These are phyloP conservation scores for Houttuynia cordata DNA, from an alignment of 164 flowering plant species.

Conservation along the genomic window DNA sequence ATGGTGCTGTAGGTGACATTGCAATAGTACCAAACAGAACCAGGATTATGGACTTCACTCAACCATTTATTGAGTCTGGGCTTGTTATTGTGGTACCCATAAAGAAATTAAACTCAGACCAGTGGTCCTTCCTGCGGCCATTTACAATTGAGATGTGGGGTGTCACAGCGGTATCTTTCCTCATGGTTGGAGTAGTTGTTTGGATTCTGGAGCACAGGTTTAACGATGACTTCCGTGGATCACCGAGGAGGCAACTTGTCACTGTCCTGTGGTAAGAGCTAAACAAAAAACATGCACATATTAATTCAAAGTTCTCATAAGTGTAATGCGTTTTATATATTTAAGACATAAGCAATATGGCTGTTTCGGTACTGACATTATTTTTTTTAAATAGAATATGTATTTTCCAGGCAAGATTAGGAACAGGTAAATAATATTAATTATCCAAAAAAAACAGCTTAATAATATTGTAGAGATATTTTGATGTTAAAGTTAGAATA, in stretches of 20 bases:
- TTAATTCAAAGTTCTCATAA: neutral
- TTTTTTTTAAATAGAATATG: too few relatives aligned
- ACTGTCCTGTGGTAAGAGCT: slow-evolving; percentile 24
- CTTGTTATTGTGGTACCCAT: slow-evolving; percentile 78
- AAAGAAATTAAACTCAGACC: slow-evolving; percentile 31
- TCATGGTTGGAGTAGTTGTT: slow-evolving; percentile 32
- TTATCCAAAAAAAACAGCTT: too few relatives aligned
- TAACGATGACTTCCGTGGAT: slow-evolving; percentile 31
- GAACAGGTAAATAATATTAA: too few relatives aligned
- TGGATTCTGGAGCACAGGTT: slow-evolving; percentile 31
- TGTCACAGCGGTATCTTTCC: slow-evolving; percentile 51
- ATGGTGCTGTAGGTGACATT: slow-evolving; percentile 75
- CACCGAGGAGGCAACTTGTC: slow-evolving; percentile 22
- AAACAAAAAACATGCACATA: neutral
- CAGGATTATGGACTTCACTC: slow-evolving; percentile 69
- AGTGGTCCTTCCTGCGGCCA: slow-evolving; percentile 75
- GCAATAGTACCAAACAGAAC: slow-evolving; percentile 61
- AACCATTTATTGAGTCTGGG: slow-evolving; percentile 72
- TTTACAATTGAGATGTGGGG: slow-evolving; percentile 59
- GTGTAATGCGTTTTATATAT: too few relatives aligned
- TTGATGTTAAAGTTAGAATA: too few relatives aligned
- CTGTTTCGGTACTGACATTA: neutral
- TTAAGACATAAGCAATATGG: neutral
- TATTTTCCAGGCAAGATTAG: too few relatives aligned
- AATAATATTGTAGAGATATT: too few relatives aligned